phyloP scores from a whole-genome alignment of 2,329 filamentous ascomycete species.

The Alternaria hordeiaustralica region DNA sequence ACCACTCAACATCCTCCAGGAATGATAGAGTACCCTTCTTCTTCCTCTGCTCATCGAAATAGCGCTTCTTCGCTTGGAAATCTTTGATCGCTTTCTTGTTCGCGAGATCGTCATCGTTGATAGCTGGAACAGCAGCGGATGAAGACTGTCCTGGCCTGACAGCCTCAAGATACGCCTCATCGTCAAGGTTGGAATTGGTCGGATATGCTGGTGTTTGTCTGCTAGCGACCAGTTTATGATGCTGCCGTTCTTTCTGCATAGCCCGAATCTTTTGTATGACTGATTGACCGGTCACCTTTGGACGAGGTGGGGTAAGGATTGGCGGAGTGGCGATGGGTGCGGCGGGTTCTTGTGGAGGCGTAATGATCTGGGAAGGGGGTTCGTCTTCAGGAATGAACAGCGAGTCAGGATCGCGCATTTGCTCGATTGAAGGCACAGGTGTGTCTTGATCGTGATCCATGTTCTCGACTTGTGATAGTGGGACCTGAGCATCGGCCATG shows the following conservation, averaged over 20 bases:
- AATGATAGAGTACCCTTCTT: slow-evolving; percentile 29
- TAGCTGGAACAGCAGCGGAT: background rate
- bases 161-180: slow-evolving; percentile 23
- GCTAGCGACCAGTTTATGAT: slow-evolving; percentile 6
- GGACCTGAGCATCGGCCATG: background rate
- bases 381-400: slow-evolving; percentile 23
- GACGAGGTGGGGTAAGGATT: background rate
- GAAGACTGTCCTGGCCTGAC: slow-evolving; percentile 5
- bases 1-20: slow-evolving; percentile 38
- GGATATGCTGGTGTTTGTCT: background rate
- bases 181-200: slow-evolving; percentile 1
- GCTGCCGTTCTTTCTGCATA: slow-evolving; percentile 12
- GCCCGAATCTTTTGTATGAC: slow-evolving; percentile 15
- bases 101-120: slow-evolving; percentile 12
- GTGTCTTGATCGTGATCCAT: background rate
- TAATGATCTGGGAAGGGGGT: background rate
- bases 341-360: background rate
- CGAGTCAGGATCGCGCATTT: slow-evolving; percentile 7
- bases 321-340: slow-evolving; percentile 2
- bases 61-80: slow-evolving; percentile 26
- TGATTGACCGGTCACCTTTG: background rate
- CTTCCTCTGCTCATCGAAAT: slow-evolving; percentile 28
- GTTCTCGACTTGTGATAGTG: background rate
- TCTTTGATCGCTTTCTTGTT: slow-evolving; percentile 17
- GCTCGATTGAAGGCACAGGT: background rate